These are phyloP conservation scores for Coleophoma crateriformis DNA, from an alignment of 2,329 filamentous ascomycete genomes.

Conservation along the genomic window DNA sequence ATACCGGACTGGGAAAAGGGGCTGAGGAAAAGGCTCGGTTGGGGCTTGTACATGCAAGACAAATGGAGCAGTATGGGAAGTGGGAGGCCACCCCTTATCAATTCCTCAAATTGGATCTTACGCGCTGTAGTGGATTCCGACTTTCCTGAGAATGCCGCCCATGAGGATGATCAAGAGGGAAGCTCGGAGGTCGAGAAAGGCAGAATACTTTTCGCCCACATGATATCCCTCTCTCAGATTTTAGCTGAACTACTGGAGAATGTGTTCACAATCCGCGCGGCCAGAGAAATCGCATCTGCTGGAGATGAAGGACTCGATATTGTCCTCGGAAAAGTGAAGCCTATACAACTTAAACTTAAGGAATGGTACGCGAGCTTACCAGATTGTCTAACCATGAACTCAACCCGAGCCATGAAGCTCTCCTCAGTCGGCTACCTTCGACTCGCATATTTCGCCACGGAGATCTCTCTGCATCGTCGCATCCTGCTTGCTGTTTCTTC, in stretches of 20 bases:
- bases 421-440: slow-evolving; percentile 40
- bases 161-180: slow-evolving; percentile 24
- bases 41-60: slow-evolving; percentile 62
- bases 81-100: slow-evolving; percentile 51
- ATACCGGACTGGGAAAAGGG: slow-evolving; percentile 60
- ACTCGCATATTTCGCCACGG: slow-evolving; percentile 44
- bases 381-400: slow-evolving; percentile 38
- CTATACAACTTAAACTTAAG: slow-evolving; percentile 40
- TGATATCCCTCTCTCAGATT: slow-evolving; percentile 44
- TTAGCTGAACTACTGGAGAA: slow-evolving; percentile 43
- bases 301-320: slow-evolving; percentile 14
- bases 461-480: slow-evolving; percentile 44
- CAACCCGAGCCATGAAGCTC: slow-evolving; percentile 33
- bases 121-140: slow-evolving; percentile 36
- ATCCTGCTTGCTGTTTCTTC: slow-evolving; percentile 38
- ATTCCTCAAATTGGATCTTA: slow-evolving; percentile 49
- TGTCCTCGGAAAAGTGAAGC: slow-evolving; percentile 41
- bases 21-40: slow-evolving; percentile 54
- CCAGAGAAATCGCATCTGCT: slow-evolving; percentile 16
- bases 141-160: slow-evolving; percentile 30
- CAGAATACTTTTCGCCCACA: slow-evolving; percentile 42
- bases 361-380: slow-evolving; percentile 43
- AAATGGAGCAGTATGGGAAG: slow-evolving; percentile 54
- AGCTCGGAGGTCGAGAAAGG: slow-evolving; percentile 39
- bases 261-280: slow-evolving; percentile 35